Evolutionary conservation across 1,284 basidiomycete genomes (phyloP).

Genomic region (Apiotrichum sp.): DNA sequence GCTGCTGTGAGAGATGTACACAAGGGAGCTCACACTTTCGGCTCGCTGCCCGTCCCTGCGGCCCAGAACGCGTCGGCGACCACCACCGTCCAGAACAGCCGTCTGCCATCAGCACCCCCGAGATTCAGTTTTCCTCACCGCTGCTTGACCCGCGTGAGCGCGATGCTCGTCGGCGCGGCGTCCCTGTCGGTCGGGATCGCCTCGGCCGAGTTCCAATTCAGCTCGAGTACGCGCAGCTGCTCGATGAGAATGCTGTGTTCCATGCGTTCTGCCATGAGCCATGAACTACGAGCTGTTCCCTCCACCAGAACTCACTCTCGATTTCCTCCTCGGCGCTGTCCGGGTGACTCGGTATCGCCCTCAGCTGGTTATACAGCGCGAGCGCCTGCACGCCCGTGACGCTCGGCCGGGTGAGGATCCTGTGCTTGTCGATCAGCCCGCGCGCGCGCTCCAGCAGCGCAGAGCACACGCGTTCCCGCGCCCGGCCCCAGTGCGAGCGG

Average conservation of each 20-base stretch:
- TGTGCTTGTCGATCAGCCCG: slow-evolving; percentile 28
- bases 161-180: slow-evolving; percentile 3
- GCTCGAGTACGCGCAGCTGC: slow-evolving; percentile 27
- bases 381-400: slow-evolving; percentile 33
- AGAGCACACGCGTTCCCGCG: slow-evolving; percentile 23
- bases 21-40: slow-evolving; percentile 24
- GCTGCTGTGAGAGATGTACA: slow-evolving; percentile 7
- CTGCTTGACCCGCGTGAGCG: slow-evolving; percentile 25
- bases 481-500: slow-evolving; percentile 30
- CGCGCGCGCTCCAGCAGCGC: slow-evolving; percentile 29
- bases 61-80: slow-evolving; percentile 32
- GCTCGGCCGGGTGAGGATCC: slow-evolving; percentile 23
- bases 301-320: slow-evolving; percentile 22
- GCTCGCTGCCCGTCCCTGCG: slow-evolving; percentile 19
- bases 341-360: slow-evolving; percentile 24
- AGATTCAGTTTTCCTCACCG: neutral
- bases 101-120: slow-evolving; percentile 6
- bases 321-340: slow-evolving; percentile 15
- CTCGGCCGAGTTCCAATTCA: slow-evolving; percentile 24
- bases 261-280: slow-evolving; percentile 18
- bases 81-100: slow-evolving; percentile 32
- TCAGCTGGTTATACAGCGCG: slow-evolving; percentile 25
- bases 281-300: too few relatives aligned
- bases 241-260: slow-evolving; percentile 26
- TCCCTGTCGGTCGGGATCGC: neutral